Percentiles rank a stretch among this genome's conserved stretches.
Conservation (phyloP, 2,329 filamentous ascomycete genomes). For the Fusarium sp. region DNA sequence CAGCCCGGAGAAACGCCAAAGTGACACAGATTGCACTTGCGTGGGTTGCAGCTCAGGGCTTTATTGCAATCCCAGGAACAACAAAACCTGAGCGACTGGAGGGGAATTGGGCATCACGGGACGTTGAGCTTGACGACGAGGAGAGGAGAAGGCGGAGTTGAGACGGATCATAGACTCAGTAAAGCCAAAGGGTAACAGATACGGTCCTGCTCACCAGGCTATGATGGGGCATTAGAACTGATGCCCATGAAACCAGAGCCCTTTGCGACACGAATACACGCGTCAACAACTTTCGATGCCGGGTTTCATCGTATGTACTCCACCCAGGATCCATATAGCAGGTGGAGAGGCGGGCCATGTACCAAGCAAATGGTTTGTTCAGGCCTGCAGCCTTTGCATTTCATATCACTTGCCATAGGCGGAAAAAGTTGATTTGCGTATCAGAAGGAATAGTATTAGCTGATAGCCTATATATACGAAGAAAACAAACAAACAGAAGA, state of each 20-base stretch:
- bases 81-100: neutral
- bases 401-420: no score
- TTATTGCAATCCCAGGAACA: constrained; percentile 5
- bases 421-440: accelerated
- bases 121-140: neutral
- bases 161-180: neutral
- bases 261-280: neutral
- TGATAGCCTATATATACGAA: neutral
- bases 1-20: neutral
- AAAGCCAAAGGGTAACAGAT: neutral
- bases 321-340: neutral
- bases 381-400: neutral
- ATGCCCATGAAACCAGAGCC: neutral
- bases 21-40: neutral
- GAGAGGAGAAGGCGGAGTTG: neutral
- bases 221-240: neutral
- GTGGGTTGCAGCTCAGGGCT: constrained; percentile 1
- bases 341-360: neutral
- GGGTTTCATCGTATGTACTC: neutral
- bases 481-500: neutral
- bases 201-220: neutral
- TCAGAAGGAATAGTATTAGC: neutral
- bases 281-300: neutral
- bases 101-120: neutral
- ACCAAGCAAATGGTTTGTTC: neutral